phyloP scores from a whole-genome alignment of 2,329 filamentous ascomycete species.

The Alternaria angustiovoidea region DNA sequence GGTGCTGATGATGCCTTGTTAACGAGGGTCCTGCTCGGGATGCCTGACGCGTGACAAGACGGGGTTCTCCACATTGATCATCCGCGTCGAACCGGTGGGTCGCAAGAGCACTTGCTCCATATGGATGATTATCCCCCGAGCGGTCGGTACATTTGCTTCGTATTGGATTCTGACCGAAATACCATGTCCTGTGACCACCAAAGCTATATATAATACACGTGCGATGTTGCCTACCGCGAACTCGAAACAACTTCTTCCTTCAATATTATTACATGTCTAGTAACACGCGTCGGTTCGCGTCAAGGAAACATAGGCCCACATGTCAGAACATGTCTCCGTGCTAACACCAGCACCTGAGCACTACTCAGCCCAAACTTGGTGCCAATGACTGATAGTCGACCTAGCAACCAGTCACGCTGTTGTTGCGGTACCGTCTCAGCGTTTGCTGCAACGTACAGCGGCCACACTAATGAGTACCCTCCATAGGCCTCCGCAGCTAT shows the following conservation, averaged over 20 bases:
- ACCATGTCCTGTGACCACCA: background rate
- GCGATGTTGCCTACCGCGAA: background rate
- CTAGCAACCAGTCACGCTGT: conserved; percentile 50
- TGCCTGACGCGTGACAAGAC: background rate
- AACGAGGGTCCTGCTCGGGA: background rate
- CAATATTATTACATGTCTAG: background rate
- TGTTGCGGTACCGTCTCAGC: conserved; percentile 46
- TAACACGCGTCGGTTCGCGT: background rate
- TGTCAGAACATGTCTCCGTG: conserved; percentile 46
- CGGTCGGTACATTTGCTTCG: background rate
- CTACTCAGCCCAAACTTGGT: conserved; percentile 47
- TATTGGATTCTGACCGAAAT: background rate
- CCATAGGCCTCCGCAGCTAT: conserved; percentile 51
- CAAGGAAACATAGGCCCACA: conserved; percentile 48
- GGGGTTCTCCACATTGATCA: conserved; percentile 5
- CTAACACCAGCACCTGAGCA: conserved; percentile 47
- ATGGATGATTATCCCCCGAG: background rate
- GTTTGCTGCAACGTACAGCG: conserved; percentile 50
- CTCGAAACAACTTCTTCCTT: background rate
- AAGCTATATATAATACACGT: background rate
- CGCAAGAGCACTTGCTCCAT: conserved; percentile 8
- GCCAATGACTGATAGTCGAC: conserved; percentile 48
- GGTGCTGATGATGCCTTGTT: background rate
- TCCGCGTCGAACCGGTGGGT: conserved; percentile 1
- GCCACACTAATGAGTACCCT: conserved; percentile 53